A percentile compares a stretch with the other conserved stretches of the same genome.
Conservation (phyloP, 768 basidiomycete genomes). For the Amanita rubescens region DNA sequence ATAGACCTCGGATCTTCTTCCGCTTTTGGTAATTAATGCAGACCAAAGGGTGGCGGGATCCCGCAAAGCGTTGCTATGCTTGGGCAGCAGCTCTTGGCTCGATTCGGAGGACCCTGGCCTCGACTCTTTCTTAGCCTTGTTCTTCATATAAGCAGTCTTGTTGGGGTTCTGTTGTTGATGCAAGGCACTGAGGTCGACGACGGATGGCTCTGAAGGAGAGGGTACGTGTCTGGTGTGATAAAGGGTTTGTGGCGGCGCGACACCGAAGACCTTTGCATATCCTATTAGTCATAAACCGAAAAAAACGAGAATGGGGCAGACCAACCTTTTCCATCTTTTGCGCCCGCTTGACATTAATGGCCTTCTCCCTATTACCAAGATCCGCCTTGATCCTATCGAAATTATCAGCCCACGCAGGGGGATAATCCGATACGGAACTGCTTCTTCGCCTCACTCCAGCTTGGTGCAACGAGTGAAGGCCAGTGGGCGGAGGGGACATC, state of each 20-base stretch:
- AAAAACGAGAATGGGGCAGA: conserved; percentile 7
- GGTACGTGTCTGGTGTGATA: conserved; percentile 58
- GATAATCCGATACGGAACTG: conserved; percentile 42
- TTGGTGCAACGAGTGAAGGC: conserved; percentile 26
- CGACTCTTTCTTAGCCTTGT: conserved; percentile 32
- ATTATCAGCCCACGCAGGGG: conserved; percentile 44
- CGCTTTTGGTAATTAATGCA: conserved; percentile 2
- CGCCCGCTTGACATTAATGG: conserved; percentile 70
- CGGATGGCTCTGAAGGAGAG: conserved; percentile 24
- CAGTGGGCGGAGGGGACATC: conserved; percentile 15
- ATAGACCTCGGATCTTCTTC: conserved; percentile 46
- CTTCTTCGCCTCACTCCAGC: conserved; percentile 44
- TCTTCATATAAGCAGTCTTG: conserved; percentile 40
- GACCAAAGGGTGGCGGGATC: conserved; percentile 11
- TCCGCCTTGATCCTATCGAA: conserved; percentile 63
- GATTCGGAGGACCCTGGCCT: conserved; percentile 67
- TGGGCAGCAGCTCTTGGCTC: conserved; percentile 39
- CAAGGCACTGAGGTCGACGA: conserved; percentile 10
- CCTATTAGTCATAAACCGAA: conserved; percentile 2
- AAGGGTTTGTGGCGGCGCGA: conserved; percentile 71
- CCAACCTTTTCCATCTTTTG: conserved; percentile 84
- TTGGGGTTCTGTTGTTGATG: conserved; percentile 32
- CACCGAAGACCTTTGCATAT: conserved; percentile 63
- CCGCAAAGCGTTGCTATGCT: conserved; percentile 11
- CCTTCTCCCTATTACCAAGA: conserved; percentile 66